phyloP scores from a whole-genome alignment of 2,329 filamentous ascomycete species.

The Penicillium olsonii region DNA sequence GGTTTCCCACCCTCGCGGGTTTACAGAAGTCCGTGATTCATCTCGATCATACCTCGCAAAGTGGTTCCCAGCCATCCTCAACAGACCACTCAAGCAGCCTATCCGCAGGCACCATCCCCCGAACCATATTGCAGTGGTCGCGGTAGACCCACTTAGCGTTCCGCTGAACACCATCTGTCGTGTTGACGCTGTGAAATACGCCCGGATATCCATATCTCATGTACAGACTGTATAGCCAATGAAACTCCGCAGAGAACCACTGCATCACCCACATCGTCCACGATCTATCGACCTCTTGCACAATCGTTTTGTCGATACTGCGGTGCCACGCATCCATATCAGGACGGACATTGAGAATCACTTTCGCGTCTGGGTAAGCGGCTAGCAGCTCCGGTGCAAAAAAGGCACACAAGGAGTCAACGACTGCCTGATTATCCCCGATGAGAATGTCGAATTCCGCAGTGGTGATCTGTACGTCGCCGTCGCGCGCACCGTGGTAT shows the following conservation, averaged over 20 bases:
- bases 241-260: slow-evolving; percentile 11
- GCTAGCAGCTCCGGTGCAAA: not conserved
- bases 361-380: not conserved
- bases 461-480: slow-evolving; percentile 9
- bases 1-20: no score
- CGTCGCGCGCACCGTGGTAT: slow-evolving; percentile 12
- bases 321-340: not conserved
- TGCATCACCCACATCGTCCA: slow-evolving; percentile 11
- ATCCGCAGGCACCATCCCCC: slow-evolving; percentile 23
- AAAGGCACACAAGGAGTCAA: not conserved
- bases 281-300: slow-evolving; percentile 5
- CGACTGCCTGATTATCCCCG: not conserved
- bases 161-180: slow-evolving; percentile 10
- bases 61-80: slow-evolving; percentile 32
- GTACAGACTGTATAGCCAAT: slow-evolving; percentile 14
- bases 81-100: slow-evolving; percentile 27
- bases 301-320: slow-evolving; percentile 9
- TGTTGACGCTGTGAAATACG: slow-evolving; percentile 8
- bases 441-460: not conserved
- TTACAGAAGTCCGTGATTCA: not conserved
- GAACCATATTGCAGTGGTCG: slow-evolving; percentile 29
- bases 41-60: slow-evolving; percentile 15
- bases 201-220: slow-evolving; percentile 8
- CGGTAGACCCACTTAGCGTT: slow-evolving; percentile 23
- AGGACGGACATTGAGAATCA: not conserved